phyloP scores from a whole-genome alignment of 73 alveolate genomes.

The Uronychia setigera region DNA sequence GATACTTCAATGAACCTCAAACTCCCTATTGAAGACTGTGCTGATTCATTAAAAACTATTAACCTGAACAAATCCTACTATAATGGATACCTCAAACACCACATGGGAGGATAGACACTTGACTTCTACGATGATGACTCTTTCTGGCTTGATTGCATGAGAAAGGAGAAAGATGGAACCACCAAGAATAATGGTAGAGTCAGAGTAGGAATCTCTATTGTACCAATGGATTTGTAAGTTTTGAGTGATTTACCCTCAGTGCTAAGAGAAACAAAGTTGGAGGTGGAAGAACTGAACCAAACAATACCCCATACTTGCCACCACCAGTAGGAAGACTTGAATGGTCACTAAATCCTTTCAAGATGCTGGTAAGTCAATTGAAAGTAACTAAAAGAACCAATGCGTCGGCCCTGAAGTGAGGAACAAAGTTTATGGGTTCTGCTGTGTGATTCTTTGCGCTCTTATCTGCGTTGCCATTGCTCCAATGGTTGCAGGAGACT shows the following conservation, averaged over 20 bases:
- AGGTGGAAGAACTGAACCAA: conserved; percentile 96
- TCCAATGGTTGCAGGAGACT: conserved; percentile 19
- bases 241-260: background rate
- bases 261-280: conserved; percentile 84
- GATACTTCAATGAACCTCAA: conserved; percentile 62
- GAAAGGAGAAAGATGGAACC: conserved; percentile 58
- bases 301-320: conserved; percentile 89
- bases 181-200: conserved; percentile 75
- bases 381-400: conserved; percentile 36
- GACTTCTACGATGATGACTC: conserved; percentile 68
- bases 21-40: conserved; percentile 43
- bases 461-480: background rate
- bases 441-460: conserved; percentile 51
- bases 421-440: conserved; percentile 58
- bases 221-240: conserved; percentile 71
- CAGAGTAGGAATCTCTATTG: conserved; percentile 66
- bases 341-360: conserved; percentile 80
- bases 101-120: conserved; percentile 41
- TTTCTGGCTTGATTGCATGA: conserved; percentile 66
- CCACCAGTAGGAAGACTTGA: conserved; percentile 87
- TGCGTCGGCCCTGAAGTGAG: conserved; percentile 88
- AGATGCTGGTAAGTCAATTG: conserved; percentile 45
- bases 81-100: conserved; percentile 27
- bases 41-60: conserved; percentile 37
- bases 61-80: conserved; percentile 44